phyloP scores from a whole-genome alignment of 768 basidiomycete genomes.

The Hericium rajendrae region DNA sequence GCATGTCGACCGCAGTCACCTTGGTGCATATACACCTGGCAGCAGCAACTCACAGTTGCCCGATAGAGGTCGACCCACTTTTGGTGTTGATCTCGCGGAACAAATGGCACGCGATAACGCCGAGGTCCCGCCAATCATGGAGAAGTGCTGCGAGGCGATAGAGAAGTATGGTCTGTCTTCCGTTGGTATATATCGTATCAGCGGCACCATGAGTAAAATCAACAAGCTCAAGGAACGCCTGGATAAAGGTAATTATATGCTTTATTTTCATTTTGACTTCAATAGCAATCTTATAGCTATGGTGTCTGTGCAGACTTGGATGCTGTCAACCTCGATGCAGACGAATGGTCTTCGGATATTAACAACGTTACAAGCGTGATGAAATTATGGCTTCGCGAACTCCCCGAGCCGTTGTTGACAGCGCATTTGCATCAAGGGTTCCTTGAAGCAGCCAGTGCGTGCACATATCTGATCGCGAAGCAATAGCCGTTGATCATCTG shows the following conservation, averaged over 20 bases:
- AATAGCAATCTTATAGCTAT: too few species aligned
- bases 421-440: conserved; percentile 79
- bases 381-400: conserved; percentile 93
- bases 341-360: conserved; percentile 91
- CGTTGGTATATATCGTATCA: conserved; percentile 90
- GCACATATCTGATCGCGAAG: neutral
- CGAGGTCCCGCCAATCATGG: conserved; percentile 81
- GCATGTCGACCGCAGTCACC: conserved; percentile 45
- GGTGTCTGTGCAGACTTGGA: conserved; percentile 54
- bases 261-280: too few species aligned
- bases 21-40: conserved; percentile 34
- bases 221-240: conserved; percentile 70
- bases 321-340: conserved; percentile 73
- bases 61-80: conserved; percentile 73
- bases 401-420: conserved; percentile 91
- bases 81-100: conserved; percentile 86
- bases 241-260: conserved; percentile 59
- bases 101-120: conserved; percentile 88
- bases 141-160: conserved; percentile 85
- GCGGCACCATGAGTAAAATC: conserved; percentile 84
- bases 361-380: conserved; percentile 92
- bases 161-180: conserved; percentile 78
- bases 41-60: conserved; percentile 24
- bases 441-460: conserved; percentile 89
- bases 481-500: neutral